Evolutionary conservation across 1,284 basidiomycete genomes (phyloP), one percentile per base, ranked within the genome.

Genomic region (Kwoniella shivajii): DNA sequence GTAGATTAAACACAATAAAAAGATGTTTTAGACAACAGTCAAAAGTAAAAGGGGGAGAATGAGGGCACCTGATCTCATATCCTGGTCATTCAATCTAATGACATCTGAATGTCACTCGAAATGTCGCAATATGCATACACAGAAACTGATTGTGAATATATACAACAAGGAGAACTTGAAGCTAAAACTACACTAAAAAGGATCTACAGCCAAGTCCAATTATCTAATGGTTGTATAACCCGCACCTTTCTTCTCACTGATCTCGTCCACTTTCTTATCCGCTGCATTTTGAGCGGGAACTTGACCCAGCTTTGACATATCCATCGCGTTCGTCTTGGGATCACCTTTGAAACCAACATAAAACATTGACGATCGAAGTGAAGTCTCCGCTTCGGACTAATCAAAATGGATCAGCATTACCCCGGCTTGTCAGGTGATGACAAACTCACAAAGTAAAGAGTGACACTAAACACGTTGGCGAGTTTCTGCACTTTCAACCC

Each of bases 401-500:
- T 11, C 31, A 24, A 20, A n/a, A 37, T 13, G 22, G 3, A 29
- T 63, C 48, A 53, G 52, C 34, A n/a, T n/a, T n/a, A n/a, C n/a
- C n/a, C n/a, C n/a, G n/a, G 26, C 27, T 46, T n/a, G 24, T 26
- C n/a, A n/a, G n/a, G n/a, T n/a, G n/a, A n/a, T n/a, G n/a, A 22
- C 20, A 18, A 24, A 67, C 76, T 67, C 58, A 77, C 75, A 55
- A 78, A 74, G 34, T 74, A 59, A 37, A 78, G 55, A 7, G 76
- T 76, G 7, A 77, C 67, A 44, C 68, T 73, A 56, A 68, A 72
- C n/a, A 78, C 76, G 52, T 67, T 77, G 5, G 77, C 74, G 62
- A 78, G 62, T 49, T 72, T 73, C 57, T 78, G 77, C 22, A 78
- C 75, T 56, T 78, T 78, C 50, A 78, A 63, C n/a, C 70, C 68